Evolutionary conservation across 2,329 filamentous ascomycete genomes (phyloP).

Genomic region (Hymenoscyphus occultus): DNA sequence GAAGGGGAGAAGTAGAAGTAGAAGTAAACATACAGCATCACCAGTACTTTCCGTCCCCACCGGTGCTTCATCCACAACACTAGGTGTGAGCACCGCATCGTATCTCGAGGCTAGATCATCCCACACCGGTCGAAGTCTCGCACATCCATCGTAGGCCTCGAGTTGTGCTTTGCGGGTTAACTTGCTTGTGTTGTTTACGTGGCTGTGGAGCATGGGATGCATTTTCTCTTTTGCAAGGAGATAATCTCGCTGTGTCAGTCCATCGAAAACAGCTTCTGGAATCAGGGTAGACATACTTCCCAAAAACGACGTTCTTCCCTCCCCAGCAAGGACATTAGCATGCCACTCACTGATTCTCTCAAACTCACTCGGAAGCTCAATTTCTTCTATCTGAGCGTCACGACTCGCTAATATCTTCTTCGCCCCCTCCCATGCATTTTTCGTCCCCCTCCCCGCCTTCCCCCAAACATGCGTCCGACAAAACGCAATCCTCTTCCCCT

Average conservation of each 20-base stretch:
- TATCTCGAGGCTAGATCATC: slow-evolving; percentile 52
- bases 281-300: slow-evolving; percentile 26
- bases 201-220: slow-evolving; percentile 42
- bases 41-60: slow-evolving; percentile 53
- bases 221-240: slow-evolving; percentile 46
- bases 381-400: slow-evolving; percentile 55
- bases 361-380: slow-evolving; percentile 51
- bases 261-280: not conserved
- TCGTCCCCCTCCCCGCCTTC: slow-evolving; percentile 44
- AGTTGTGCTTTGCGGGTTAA: slow-evolving; percentile 48
- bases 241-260: slow-evolving; percentile 45
- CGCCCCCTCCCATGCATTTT: slow-evolving; percentile 43
- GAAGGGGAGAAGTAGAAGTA: not conserved
- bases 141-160: slow-evolving; percentile 53
- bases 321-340: slow-evolving; percentile 46
- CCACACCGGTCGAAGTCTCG: slow-evolving; percentile 50
- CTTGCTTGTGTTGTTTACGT: slow-evolving; percentile 49
- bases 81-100: slow-evolving; percentile 55
- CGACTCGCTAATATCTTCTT: slow-evolving; percentile 41
- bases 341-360: slow-evolving; percentile 51
- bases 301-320: slow-evolving; percentile 53
- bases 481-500: slow-evolving; percentile 52
- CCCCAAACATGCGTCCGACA: slow-evolving; percentile 52
- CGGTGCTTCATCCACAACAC: slow-evolving; percentile 58
- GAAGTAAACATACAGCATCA: slow-evolving; percentile 42